Percentiles rank a stretch among this genome's conserved stretches.
These are phyloP conservation scores for Betula pendula DNA, from an alignment of 306 rosid species.

Conservation along the genomic window DNA sequence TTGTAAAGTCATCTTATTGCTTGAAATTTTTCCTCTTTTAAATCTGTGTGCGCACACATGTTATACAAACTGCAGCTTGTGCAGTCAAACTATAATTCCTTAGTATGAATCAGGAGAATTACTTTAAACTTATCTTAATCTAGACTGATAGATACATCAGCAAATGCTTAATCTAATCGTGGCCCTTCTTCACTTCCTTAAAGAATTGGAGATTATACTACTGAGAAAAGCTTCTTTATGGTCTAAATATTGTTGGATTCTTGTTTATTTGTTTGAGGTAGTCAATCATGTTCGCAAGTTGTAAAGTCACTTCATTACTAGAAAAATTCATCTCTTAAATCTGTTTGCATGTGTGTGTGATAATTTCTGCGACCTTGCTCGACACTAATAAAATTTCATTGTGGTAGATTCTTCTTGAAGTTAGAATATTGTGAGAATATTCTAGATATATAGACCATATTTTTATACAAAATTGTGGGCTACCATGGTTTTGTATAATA, in stretches of 20 bases:
- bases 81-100: background rate
- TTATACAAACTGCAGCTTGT: no score
- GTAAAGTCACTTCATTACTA: background rate
- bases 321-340: background rate
- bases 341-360: background rate
- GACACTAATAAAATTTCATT: background rate
- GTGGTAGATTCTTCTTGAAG: background rate
- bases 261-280: background rate
- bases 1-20: background rate
- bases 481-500: no score
- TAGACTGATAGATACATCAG: background rate
- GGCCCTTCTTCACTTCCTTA: background rate
- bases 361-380: background rate
- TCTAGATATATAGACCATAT: no score
- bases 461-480: no score
- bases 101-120: background rate
- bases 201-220: background rate
- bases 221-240: background rate
- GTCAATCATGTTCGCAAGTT: background rate
- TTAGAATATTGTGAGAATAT: no score
- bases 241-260: no score
- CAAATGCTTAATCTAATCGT: background rate
- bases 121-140: background rate
- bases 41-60: background rate
- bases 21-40: background rate